Evolutionary conservation across 345 rosid species (phyloP).

Genomic region (Gossypium longicalyx): DNA sequence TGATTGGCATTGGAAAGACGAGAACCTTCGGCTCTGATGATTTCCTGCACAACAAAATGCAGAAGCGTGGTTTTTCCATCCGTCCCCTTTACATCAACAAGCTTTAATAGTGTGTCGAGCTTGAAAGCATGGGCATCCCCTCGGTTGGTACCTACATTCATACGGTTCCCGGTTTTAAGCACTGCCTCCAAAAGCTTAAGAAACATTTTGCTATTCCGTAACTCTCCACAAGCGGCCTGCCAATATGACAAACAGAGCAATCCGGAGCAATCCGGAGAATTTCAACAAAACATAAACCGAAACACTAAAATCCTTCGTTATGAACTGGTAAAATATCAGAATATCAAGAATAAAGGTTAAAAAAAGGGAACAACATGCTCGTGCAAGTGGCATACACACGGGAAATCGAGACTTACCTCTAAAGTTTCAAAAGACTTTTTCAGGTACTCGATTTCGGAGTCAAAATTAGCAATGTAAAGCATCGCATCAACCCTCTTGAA

Average conservation of each 20-base stretch:
- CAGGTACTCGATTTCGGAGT: conserved; percentile 80
- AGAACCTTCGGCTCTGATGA: conserved; percentile 75
- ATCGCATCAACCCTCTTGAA: conserved; percentile 87
- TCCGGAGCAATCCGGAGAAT: too few species aligned
- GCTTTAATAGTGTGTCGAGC: conserved; percentile 88
- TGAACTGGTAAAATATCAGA: too few species aligned
- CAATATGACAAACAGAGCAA: too few species aligned
- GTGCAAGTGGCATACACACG: neutral
- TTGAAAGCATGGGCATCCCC: conserved; percentile 95
- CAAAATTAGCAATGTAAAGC: conserved; percentile 83
- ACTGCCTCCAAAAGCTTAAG: conserved; percentile 91
- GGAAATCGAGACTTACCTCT: conserved; percentile 41
- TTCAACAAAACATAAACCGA: neutral
- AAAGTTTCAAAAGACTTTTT: conserved; percentile 65
- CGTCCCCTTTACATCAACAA: conserved; percentile 81
- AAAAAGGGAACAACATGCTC: too few species aligned
- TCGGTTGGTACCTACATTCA: conserved; percentile 89
- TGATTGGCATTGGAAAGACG: conserved; percentile 35
- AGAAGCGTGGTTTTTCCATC: conserved; percentile 89
- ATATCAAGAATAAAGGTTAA: too few species aligned
- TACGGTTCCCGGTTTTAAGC: conserved; percentile 83
- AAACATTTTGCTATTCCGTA: conserved; percentile 78
- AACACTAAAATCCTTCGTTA: neutral
- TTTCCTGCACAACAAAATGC: conserved; percentile 94
- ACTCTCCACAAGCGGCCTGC: conserved; percentile 75